Base-by-base conservation (phyloP, 1,139 yeast species). In the Suhomyces choctaworum region DNA sequence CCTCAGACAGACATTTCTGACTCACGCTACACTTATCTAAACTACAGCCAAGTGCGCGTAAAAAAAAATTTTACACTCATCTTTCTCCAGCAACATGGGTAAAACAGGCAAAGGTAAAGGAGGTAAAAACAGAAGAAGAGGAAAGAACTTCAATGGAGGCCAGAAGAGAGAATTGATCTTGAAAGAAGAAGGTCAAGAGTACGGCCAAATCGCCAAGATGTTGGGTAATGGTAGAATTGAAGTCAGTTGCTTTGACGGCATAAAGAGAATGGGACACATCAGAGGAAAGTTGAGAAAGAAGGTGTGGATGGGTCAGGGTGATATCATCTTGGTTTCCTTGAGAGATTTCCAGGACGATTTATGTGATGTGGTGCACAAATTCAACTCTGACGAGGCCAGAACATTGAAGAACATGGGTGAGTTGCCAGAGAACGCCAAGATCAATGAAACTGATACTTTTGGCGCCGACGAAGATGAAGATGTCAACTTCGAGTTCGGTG, bases 301-400 rank as follows among this genome's bases (percentile, higher is more conserved):
- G 80, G 97, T 90, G 45, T 94, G 99, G 99, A 90, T 94, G 88
- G 86, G 88, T 29, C 97, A 89, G 67, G 98, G 98, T 69, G 99
- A 94, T 61, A 94, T 94, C 53, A 89, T 94, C 50, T 73, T 94
- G 58, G 92, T 92, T 31, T 89, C 97, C 5, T 78, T 94, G 57
- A 88, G 99, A 76, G 99, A 94, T 58, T 94, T 92, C 80, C 97
- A 94, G 68, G 97, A 92, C 59, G 96, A 88, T 48, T 95, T 86
- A 64, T 94, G 97, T 72, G 99, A 94, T 63, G 97, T 94, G 50
- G 92, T 94, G 37, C 95, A 92, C 67, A 92, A 92, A 69, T 94
- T 84, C 70, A 89, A 86, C 62, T 84, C 97, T 31, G 99, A 94
- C 58, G 99, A 94, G 70, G 98, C 98, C 41, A 87, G 98, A 73